phyloP scores from a whole-genome alignment of 257 asterid species.

The Misopates orontium region DNA sequence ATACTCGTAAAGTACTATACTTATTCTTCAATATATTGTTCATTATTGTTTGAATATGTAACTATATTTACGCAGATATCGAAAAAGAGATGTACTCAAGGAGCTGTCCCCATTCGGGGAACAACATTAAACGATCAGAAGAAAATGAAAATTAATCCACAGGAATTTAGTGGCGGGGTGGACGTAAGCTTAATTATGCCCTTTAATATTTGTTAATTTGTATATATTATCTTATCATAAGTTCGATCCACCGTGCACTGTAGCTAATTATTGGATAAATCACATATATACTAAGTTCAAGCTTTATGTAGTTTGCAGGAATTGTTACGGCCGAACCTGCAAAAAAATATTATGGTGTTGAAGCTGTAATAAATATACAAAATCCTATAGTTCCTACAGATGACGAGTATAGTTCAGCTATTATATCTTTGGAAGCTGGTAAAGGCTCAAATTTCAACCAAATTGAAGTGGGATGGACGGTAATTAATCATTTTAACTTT shows the following conservation, averaged over 20 bases:
- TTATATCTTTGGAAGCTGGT: neutral
- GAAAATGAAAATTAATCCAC: too few species aligned
- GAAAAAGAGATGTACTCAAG: slow-evolving; percentile 2
- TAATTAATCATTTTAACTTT: neutral
- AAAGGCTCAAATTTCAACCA: neutral
- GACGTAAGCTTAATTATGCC: too few species aligned
- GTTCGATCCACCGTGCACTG: too few species aligned
- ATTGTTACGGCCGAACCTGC: neutral
- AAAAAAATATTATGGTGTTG: neutral
- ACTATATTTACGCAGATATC: neutral
- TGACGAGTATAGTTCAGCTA: slow-evolving; percentile 5
- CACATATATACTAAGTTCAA: too few species aligned
- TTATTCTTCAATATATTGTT: too few species aligned
- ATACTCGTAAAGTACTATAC: too few species aligned
- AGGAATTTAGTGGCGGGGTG: neutral
- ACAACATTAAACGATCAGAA: too few species aligned
- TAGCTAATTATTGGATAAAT: too few species aligned
- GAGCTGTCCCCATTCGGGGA: slow-evolving; percentile 10
- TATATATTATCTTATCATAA: too few species aligned
- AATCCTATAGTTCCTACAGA: neutral
- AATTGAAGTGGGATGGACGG: slow-evolving; percentile 17
- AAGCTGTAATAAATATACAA: neutral
- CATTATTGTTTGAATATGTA: neutral
- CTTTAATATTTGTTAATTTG: too few species aligned
- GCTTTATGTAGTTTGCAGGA: neutral